Base-by-base conservation (phyloP, 352 stramenopile species). In the Thraustotheca clavata region DNA sequence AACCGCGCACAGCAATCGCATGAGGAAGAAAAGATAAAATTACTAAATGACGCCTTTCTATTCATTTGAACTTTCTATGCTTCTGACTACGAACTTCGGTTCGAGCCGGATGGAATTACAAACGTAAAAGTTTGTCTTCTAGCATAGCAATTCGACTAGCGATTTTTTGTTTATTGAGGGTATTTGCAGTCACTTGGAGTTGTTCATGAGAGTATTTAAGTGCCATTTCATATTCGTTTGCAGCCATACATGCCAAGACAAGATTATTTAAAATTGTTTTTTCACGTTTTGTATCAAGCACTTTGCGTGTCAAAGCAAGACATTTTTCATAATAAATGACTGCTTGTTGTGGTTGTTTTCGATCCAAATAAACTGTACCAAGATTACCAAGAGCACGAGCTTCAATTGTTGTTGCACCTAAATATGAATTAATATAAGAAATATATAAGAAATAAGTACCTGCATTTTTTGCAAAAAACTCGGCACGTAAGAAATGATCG, bases 181-280 rank as follows among this genome's bases (percentile, higher is more conserved):
- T 77, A 52, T 82, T 88, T 52, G 71, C 71, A 2, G 78, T 92
- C 54, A 73, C 83, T 20, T 87, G 72, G 22, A 92, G 62, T 48
- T 90, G 81, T 20, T 91, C 70, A 43, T 88, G 70, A 52, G 75
- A 91, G 63, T 79, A 88, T 22, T 62, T 54, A 48, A 88, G 76
- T 31, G 81, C 79, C 8, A 72, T 70, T 14, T 76, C 67, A 22
- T 79, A 86, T 43, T 88, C 73, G 18, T 87, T 75, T 27, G 73
- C 75, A 0, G 79, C 83, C 54, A 86, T 86, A 38, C 86, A 69
- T 8, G 83, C 79, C 18, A 92, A 80, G 38, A 92, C 80, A 9
- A 92, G 71, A 50, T 92, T 92, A 70, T 92, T 91, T 18, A 92
- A 73, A 59, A 92, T 91, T 3, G 80, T 88, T 12, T 81, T 81